Evolutionary conservation across 1,284 basidiomycete species (phyloP), one percentile per base, ranked within the genome.

Genomic region (Heterobasidion occidentale): DNA sequence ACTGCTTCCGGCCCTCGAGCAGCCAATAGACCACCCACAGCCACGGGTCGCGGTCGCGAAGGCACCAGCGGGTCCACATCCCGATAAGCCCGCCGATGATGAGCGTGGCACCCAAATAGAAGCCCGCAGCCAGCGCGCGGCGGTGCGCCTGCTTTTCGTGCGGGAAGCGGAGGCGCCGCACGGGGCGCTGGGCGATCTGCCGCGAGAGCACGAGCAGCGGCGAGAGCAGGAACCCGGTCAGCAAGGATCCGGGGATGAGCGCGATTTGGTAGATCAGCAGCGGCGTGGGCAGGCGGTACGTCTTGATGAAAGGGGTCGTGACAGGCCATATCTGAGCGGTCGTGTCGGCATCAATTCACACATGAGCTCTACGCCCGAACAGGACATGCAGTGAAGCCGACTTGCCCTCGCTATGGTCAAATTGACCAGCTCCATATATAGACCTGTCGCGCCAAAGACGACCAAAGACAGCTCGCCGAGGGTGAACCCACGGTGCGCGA

Each of bases 401-500:
- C 86, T 56, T 67, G 93, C 92, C 70, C 81, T 80, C 54, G 89
- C 85, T 52, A 84, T 83, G 1, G 92, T 95, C 57, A 95, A 69
- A 64, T 90, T 91, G 57, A 93, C 72, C 19, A 87, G 77, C 68
- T 99, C 97, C 76, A 94, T 86, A 63, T 86, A 88, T 38, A 99
- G 69, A 1, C 88, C 88, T 1, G 94, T 91, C 15, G 91, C 94
- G 47, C 94, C 90, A 61, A 92, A 90, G 44, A 88, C 88, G 14
- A 97, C 90, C 20, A 98, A 74, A 17, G 87, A 88, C 9, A 98
- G 80, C 69, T 99, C 97, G 51, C 97, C 97, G 1, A 99, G 78
- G 0, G 96, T 99, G 71, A 98, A 96, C 12, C 92, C 92, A 27
- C 90, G 83, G 62, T 97, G 87, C 0, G 94, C 96, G 36, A 99